Evolutionary conservation across 495 filamentous ascomycete species (phyloP).

Genomic region (Penicillium chermesinum): DNA sequence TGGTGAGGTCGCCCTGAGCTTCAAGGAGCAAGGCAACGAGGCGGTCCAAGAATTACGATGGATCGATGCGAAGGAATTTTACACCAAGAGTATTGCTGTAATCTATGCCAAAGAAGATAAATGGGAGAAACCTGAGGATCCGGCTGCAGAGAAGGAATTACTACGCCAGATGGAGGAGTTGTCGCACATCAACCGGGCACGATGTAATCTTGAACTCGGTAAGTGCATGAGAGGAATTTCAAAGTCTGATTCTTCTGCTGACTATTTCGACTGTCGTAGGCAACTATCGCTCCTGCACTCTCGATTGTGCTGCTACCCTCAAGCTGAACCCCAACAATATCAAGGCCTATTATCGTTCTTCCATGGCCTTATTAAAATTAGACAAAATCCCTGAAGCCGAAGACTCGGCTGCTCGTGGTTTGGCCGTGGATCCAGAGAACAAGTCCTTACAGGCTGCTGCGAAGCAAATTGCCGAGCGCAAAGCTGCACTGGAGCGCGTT

Average conservation of each 20-base stretch:
- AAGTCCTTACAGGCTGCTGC: constrained; percentile 51
- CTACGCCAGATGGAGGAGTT: constrained; percentile 62
- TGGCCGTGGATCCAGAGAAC: constrained; percentile 61
- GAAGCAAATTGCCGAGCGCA: constrained; percentile 49
- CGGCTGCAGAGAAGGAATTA: constrained; percentile 49
- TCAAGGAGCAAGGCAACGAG: constrained; percentile 88
- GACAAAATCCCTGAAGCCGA: constrained; percentile 68
- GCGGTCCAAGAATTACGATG: constrained; percentile 67
- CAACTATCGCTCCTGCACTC: constrained; percentile 79
- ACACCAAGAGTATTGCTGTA: constrained; percentile 72
- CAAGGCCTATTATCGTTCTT: constrained; percentile 85
- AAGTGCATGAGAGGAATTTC: constrained; percentile 15
- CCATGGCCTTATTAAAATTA: constrained; percentile 67
- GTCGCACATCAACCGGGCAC: constrained; percentile 78
- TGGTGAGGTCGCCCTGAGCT: constrained; percentile 69
- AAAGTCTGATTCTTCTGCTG: not conserved
- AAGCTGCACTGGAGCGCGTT: constrained; percentile 32
- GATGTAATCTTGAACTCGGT: constrained; percentile 76
- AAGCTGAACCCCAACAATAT: constrained; percentile 70
- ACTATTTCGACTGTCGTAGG: constrained; percentile 30
- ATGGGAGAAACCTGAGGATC: constrained; percentile 40
- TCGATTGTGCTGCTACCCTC: constrained; percentile 77
- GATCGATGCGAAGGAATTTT: constrained; percentile 85
- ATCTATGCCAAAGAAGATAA: constrained; percentile 56
- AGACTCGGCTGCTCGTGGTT: constrained; percentile 66